Evolutionary conservation across 768 basidiomycete genomes (phyloP), one percentile per base, ranked within the genome.

Genomic region (Lactarius akahatsu): DNA sequence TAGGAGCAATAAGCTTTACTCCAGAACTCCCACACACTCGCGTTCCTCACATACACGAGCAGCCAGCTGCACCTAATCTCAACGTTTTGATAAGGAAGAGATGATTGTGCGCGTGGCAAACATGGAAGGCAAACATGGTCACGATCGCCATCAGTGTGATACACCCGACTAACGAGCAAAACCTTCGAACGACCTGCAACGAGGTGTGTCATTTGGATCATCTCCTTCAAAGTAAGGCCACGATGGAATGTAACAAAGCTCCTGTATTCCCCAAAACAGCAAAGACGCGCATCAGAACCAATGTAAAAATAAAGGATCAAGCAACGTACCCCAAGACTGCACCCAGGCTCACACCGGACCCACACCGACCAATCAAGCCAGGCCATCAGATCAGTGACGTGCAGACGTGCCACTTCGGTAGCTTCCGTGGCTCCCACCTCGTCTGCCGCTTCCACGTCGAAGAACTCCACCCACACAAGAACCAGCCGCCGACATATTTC

Each of bases 281-380:
- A 28, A 28, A 28, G 26, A 28, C 26, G 26, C 26, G 26, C 26
- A 2, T 28, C 26, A 28, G 26, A 28, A 1, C 26, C 26, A 28
- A 28, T 28, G 26, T 28, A 28, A 28, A 50, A 13, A 3, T 15
- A 38, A 8, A 43, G 9, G 5, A 41, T 15, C 4, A 11, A 18
- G 41, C 23, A 20, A 69, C 71, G 28, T 60, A 71, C 71, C 43
- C 71, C 71, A 18, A 26, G 54, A 18, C 40, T 52, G 18, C 71
- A 72, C 9, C 28, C 65, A 7, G 67, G 67, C 13, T 62, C 41
- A 38, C 71, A 72, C 34, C 54, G 54, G 3, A 65, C 62, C 71
- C 71, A 72, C 20, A 55, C 26, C 4, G 71, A 65, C 71, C 71
- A 72, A 50, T 70, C 71, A 10, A 72, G 63, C 71, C 71, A 72